Base-by-base conservation (phyloP, 169 alveolate species). In the Miamiensis avidus region DNA sequence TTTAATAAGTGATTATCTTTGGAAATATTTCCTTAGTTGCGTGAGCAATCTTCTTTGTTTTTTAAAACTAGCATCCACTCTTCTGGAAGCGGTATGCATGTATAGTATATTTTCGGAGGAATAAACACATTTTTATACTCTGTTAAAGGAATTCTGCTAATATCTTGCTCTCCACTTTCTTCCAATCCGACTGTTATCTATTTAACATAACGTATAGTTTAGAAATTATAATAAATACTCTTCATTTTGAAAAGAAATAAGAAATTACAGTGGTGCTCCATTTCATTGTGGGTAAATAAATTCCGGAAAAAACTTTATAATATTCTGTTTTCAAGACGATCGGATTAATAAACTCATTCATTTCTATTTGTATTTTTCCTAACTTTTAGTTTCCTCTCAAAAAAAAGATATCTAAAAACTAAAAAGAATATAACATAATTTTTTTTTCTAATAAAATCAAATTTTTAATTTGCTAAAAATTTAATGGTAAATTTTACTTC, bases 81-180 rank as follows among this genome's bases (percentile, higher is more conserved):
- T 32, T 82, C 86, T 65, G 90, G 90, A n/a, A 86, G 78, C 15
- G 90, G 90, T 34, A 81, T 84, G 75, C 87, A 81, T 28, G 90
- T 81, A 31, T 84, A 86, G 65, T 81, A 86, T 28, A 81, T 83
- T 34, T 76, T 32, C 32, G 74, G 78, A 29, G 90, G 84, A 64
- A 86, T 64, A n/a, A 34, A 81, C 6, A 86, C 75, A 73, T 81
- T 79, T 75, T 34, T 28, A 78, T 86, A 78, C 25, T 86, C 87
- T 30, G 33, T 25, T 49, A 86, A 82, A 29, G 79, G 75, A 78
- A 86, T 81, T 65, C 83, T 86, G n/a, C 78, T 74, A 65, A 86
- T 86, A 86, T 86, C 78, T 6, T 79, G 73, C 11, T 75, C 75
- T 27, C 90, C 90, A 6, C 76, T 30, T 79, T 86, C 84, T 0